Evolutionary conservation across 2,329 filamentous ascomycete genomes (phyloP).

Genomic region (Grosmannia penicillata): DNA sequence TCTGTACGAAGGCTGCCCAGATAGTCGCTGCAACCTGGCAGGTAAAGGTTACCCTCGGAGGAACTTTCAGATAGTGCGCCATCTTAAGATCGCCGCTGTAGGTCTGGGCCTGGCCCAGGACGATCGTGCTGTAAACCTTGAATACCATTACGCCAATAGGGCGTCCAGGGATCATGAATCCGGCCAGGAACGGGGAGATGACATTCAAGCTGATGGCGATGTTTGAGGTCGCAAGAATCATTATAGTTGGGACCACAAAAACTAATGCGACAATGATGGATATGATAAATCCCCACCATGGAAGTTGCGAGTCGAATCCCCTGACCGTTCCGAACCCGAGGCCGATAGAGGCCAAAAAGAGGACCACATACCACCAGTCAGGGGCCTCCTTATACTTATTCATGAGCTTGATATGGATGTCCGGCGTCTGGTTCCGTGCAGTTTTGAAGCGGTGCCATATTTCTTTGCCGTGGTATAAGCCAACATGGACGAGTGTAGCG

Average conservation of each 20-base stretch:
- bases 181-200: slow-evolving; percentile 37
- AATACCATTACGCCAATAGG: slow-evolving; percentile 39
- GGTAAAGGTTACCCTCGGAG: slow-evolving; percentile 20
- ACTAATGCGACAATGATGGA: slow-evolving; percentile 15
- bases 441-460: slow-evolving; percentile 3
- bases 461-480: slow-evolving; percentile 22
- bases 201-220: slow-evolving; percentile 37
- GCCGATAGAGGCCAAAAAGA: slow-evolving; percentile 30
- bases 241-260: slow-evolving; percentile 36
- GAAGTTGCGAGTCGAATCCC: not conserved
- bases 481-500: slow-evolving; percentile 33
- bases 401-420: slow-evolving; percentile 33
- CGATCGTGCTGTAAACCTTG: slow-evolving; percentile 20
- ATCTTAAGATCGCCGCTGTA: slow-evolving; percentile 15
- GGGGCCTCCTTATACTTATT: slow-evolving; percentile 30
- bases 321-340: slow-evolving; percentile 24
- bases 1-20: slow-evolving; percentile 18
- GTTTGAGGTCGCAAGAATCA: slow-evolving; percentile 38
- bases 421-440: slow-evolving; percentile 7
- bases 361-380: slow-evolving; percentile 37
- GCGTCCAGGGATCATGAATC: slow-evolving; percentile 33
- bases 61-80: slow-evolving; percentile 17
- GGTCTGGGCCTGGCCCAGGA: slow-evolving; percentile 8
- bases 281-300: slow-evolving; percentile 1
- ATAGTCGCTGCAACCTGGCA: slow-evolving; percentile 22